Evolutionary conservation across 345 rosid genomes (phyloP), one percentile per base, ranked within the genome.

Genomic region (Clausena lansium): DNA sequence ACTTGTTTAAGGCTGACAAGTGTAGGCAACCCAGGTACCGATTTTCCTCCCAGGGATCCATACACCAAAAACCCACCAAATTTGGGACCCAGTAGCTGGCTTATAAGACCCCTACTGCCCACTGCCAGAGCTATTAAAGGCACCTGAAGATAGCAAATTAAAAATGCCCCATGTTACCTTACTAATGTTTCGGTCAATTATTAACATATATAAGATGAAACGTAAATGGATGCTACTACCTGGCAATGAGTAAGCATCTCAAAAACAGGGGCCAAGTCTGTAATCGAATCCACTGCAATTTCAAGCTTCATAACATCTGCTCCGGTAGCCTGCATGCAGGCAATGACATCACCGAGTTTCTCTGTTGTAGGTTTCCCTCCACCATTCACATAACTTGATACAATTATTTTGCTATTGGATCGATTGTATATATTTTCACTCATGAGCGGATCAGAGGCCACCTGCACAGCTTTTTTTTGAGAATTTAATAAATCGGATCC

Each of bases 51-150:
- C 28, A 79, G 54, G 32, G 80, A 79, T 47, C 85, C 85, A 73
- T 83, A 83, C 13, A 83, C 85, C 25, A 83, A 61, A 68, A 76
- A 79, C 2, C 78, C 83, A 68, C 85, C 85, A 63, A 79, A 83
- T 73, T 83, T 83, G 11, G 85, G 85, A 17, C 81, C 70, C 33
- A 80, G 67, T 13, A 83, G 50, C 79, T 83, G 83, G 81, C 85
- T 79, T 76, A 83, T 77, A 11, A 80, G 83, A 57, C 83, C 85
- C 77, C 78, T 64, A 57, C 81, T 83, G 54, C 85, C 83, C 77
- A 79, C 78, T 62, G 83, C 85, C 74, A 79, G 27, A 32, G 69
- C 83, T 15, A 83, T 83, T 50, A 83, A 47, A 7, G 83, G 81
- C 63, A 83, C 78, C 84, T 81, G 84, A 5, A 63, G 9, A 30